Evolutionary conservation across 495 filamentous ascomycete genomes (phyloP).

Genomic region (Trichoderma parareesei): DNA sequence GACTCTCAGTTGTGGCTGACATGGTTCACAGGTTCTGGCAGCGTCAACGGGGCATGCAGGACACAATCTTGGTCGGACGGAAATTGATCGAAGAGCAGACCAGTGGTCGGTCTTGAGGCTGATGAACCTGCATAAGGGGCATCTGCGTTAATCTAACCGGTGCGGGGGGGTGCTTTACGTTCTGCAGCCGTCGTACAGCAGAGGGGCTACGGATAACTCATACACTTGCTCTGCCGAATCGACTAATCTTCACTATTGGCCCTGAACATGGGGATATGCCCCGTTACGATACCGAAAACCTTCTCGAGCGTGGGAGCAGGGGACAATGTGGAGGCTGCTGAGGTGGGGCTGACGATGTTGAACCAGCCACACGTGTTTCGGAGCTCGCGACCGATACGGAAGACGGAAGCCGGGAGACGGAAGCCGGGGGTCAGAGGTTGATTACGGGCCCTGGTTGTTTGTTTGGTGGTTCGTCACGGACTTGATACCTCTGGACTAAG

Average conservation of each 20-base stretch:
- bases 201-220: not conserved
- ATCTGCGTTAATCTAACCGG: not conserved
- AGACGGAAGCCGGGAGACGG: slow-evolving; percentile 4
- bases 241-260: not conserved
- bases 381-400: slow-evolving; percentile 6
- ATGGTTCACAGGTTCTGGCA: slow-evolving; percentile 49
- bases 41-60: slow-evolving; percentile 53
- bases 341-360: not conserved
- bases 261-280: not conserved
- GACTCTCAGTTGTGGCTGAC: slow-evolving; percentile 10
- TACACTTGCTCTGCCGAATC: not conserved
- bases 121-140: slow-evolving; percentile 7
- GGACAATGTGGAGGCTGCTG: slow-evolving; percentile 2
- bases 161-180: not conserved
- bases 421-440: not conserved
- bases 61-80: slow-evolving; percentile 50
- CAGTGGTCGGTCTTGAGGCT: slow-evolving; percentile 5
- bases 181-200: slow-evolving; percentile 1
- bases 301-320: not conserved
- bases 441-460: not conserved
- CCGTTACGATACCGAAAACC: not conserved
- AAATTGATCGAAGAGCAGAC: slow-evolving; percentile 16
- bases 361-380: not conserved
- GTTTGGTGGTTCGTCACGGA: no score
- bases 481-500: not conserved